These are phyloP conservation scores for Lactifluus piperatus DNA, from an alignment of 768 basidiomycete genomes.

Conservation along the genomic window DNA sequence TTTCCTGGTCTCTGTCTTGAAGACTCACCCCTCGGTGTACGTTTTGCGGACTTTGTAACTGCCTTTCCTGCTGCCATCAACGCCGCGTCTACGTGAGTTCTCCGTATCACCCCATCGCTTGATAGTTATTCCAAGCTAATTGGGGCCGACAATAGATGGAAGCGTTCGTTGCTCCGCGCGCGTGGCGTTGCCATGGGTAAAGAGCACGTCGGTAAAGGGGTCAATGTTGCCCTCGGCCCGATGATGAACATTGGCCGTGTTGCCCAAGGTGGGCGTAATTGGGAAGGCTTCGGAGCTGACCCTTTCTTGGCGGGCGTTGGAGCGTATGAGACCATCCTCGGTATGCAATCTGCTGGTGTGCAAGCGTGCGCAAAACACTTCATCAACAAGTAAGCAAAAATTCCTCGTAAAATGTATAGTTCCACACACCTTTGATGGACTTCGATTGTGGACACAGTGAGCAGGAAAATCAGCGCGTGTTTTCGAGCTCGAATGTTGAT, in stretches of 20 bases:
- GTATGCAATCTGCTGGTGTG: conserved; percentile 69
- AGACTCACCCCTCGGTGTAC: conserved; percentile 73
- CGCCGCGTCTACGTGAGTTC: conserved; percentile 63
- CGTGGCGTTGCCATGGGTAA: conserved; percentile 73
- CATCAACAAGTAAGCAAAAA: conserved; percentile 52
- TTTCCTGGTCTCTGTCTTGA: conserved; percentile 71
- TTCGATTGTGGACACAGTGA: conserved; percentile 34
- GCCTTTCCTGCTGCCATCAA: conserved; percentile 80
- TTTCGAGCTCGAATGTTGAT: conserved; percentile 58
- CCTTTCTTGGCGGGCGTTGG: conserved; percentile 78
- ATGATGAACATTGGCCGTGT: conserved; percentile 86
- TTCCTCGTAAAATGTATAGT: neutral
- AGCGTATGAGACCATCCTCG: conserved; percentile 75
- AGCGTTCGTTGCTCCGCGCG: conserved; percentile 65
- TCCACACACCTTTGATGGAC: neutral
- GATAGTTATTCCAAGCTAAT: neutral
- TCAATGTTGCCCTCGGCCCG: conserved; percentile 66
- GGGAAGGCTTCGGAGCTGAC: conserved; percentile 92
- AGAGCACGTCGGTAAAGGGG: conserved; percentile 56
- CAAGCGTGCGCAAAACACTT: conserved; percentile 84
- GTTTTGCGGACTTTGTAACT: conserved; percentile 62
- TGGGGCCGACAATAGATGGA: conserved; percentile 40
- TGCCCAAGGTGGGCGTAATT: conserved; percentile 80
- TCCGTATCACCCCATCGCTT: neutral
- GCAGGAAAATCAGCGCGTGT: conserved; percentile 54